Base-by-base conservation (phyloP, 192 early-diverging fungal genomes). In the Linnemannia schmuckeri region DNA sequence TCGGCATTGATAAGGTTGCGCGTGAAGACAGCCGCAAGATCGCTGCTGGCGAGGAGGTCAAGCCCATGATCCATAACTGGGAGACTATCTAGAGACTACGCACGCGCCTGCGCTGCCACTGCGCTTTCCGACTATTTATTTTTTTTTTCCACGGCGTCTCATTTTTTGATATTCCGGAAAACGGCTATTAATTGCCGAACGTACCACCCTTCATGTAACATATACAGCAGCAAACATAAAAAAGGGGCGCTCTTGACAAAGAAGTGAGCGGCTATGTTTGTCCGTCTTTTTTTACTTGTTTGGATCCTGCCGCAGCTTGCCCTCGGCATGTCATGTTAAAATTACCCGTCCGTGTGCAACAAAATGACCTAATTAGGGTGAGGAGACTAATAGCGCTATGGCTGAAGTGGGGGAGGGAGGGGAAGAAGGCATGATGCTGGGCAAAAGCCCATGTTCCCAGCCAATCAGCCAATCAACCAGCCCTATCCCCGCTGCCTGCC, bases 1-100 rank as follows among this genome's bases (percentile, higher is more conserved):
- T 80, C 8, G 83, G 52, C n/a, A 85, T 85, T 47, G 83, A 85
- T 44, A 61, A 6, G 38, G 61, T 85, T 40, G 83, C 83, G 30
- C 74, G 63, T 0, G 74, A 57, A 55, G 83, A 80, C 37, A 75
- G 74, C 2, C 27, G 46, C 37, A 49, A 68, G 33, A 71, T 80
- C 17, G 22, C 33, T 7, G 42, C 33, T 6, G 83, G 83, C 22
- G 22, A 76, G 72, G 6, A 12, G 10, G 20, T 72, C 15, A 44
- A 85, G 6, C 78, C 83, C 10, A 76, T n/a, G 49, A 33, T 0
- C 15, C 77, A 80, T 15, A 68, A 85, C 24, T 85, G 83, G 83
- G 74, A 76, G 41, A 66, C 41, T 46, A 46, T 66, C 17, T 33
- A 68, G 57, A 30, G 38, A 18, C 49, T 52, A 22, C 18, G 49